Percentiles rank a stretch among this genome's conserved stretches.
These are phyloP conservation scores for Chrysosporium queenslandicum DNA, from an alignment of 2,329 filamentous ascomycete genomes.

Conservation along the genomic window DNA sequence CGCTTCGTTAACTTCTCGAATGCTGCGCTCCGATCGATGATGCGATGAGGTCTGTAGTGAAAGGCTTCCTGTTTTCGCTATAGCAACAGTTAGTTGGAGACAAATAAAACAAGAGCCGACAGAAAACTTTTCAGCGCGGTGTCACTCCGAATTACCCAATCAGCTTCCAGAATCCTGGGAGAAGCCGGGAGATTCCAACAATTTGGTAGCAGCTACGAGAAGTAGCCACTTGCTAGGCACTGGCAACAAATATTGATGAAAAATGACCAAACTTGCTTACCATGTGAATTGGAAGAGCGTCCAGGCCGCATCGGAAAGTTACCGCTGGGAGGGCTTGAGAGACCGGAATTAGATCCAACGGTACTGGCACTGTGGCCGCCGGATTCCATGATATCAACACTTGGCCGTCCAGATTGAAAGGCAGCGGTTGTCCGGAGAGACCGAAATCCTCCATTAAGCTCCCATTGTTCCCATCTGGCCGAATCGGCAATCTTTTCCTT, in stretches of 20 bases:
- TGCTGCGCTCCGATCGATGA: slow-evolving; percentile 42
- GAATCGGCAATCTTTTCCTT: slow-evolving; percentile 51
- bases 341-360: slow-evolving; percentile 10
- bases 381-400: slow-evolving; percentile 2
- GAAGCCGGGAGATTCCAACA: background rate
- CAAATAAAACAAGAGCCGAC: slow-evolving; percentile 13
- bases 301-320: slow-evolving; percentile 2
- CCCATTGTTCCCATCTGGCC: slow-evolving; percentile 67
- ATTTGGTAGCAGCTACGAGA: background rate
- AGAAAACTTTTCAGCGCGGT: background rate
- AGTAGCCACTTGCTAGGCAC: background rate
- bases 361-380: slow-evolving; percentile 4
- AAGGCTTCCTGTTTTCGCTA: background rate
- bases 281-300: slow-evolving; percentile 14
- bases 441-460: slow-evolving; percentile 35
- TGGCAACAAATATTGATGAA: background rate
- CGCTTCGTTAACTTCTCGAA: slow-evolving; percentile 53
- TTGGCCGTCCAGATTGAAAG: background rate
- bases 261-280: slow-evolving; percentile 12
- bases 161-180: background rate
- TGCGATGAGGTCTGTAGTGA: slow-evolving; percentile 6
- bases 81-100: slow-evolving; percentile 10
- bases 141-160: background rate
- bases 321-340: slow-evolving; percentile 13
- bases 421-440: slow-evolving; percentile 4